Base-by-base conservation (phyloP, 805 yeast species). In the Metschnikowia corniflorae region DNA sequence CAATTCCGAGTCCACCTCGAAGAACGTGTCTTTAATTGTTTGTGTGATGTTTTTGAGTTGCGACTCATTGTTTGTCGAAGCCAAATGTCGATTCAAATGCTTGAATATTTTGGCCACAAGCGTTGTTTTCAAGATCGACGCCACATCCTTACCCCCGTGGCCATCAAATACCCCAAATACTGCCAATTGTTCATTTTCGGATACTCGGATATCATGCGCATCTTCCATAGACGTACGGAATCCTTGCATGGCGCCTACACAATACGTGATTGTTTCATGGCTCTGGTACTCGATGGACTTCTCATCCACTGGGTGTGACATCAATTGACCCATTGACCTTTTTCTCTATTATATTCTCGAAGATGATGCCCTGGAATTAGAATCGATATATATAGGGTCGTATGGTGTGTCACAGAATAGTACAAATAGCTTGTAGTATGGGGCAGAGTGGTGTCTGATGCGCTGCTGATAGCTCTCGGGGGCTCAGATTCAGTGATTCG, bases 131-230 rank as follows among this genome's bases (percentile, higher is more conserved):
- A 83, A 58, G 43, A 63, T 75, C 23, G 68, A 68, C 1, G 89
- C 78, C 16, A 83, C 71, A 17, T 72, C 71, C 5, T 72, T 66
- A 12, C 91, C 89, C 2, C 94, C 94, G 56, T 84, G 94, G 2
- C 94, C 94, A 58, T 84, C 94, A 58, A 81, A 84, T 2, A 84
- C 83, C 0, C 82, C 87, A 55, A 80, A 82, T 3, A 83, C 69
- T 9, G 75, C 63, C 19, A 63, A 44, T 9, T 60, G 30, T 21
- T 63, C 68, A 41, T 64, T 67, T 33, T 68, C 71, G 40, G 66
- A 71, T 30, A 73, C 64, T 26, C 70, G 51, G 15, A 78, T 73
- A 42, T 76, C 69, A 56, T 79, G 83, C 4, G 87, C 84, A 60
- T 83, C 91, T 52, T 83, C 91, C 78, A 83, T 85, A 5, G 82